Evolutionary conservation across 495 filamentous ascomycete species (phyloP).

Genomic region (Hypoxylon fragiforme): DNA sequence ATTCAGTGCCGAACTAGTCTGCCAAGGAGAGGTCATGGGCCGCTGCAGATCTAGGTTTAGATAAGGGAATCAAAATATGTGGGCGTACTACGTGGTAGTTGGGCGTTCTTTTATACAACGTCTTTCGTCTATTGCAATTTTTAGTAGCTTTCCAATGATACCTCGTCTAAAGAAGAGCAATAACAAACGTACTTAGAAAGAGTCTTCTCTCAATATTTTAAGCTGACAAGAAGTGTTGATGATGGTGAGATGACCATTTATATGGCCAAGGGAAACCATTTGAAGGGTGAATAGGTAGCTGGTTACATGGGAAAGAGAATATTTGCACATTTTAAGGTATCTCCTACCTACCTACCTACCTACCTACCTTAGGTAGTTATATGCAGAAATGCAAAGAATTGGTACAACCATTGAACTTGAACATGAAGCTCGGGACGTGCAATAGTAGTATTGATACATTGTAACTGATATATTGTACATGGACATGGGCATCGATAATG

Average conservation of each 20-base stretch:
- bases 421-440: too few species aligned
- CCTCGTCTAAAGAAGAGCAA: constrained; percentile 26
- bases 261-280: too few species aligned
- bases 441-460: too few species aligned
- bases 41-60: constrained; percentile 87
- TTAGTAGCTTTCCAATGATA: constrained; percentile 32
- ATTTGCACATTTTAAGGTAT: too few species aligned
- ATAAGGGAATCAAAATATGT: constrained; percentile 25
- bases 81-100: constrained; percentile 4
- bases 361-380: not conserved
- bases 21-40: constrained; percentile 98
- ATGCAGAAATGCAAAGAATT: not conserved
- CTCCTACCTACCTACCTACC: not conserved
- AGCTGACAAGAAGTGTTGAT: too few species aligned
- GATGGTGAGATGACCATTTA: too few species aligned
- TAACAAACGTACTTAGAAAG: constrained; percentile 5
- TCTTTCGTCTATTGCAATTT: constrained; percentile 22
- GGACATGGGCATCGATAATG: too few species aligned
- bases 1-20: constrained; percentile 97
- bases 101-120: constrained; percentile 8
- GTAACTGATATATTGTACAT: too few species aligned
- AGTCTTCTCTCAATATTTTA: too few species aligned
- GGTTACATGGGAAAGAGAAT: too few species aligned
- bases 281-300: too few species aligned
- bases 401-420: too few species aligned